Evolutionary conservation across 2,329 filamentous ascomycete genomes (phyloP).

Genomic region (Colletotrichum liaoningense): DNA sequence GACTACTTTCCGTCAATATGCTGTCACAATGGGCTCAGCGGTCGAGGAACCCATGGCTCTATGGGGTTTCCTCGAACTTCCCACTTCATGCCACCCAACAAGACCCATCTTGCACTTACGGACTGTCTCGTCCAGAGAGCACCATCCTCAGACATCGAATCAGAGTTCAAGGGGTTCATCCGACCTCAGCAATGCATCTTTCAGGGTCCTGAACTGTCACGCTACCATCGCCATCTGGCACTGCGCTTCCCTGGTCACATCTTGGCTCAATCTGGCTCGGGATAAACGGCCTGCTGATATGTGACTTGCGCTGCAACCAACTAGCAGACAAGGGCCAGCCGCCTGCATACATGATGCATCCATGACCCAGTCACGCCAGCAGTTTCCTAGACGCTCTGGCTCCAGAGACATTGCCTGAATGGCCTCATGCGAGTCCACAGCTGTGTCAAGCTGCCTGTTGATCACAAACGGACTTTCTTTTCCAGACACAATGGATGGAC

Average conservation of each 20-base stretch:
- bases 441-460: background rate
- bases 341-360: background rate
- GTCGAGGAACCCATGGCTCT: too few species aligned
- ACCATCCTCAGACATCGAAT: background rate
- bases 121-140: background rate
- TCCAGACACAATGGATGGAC: background rate
- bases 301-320: constrained; percentile 2
- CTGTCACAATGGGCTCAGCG: too few species aligned
- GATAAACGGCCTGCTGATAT: background rate
- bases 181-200: background rate
- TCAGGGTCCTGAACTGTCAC: background rate
- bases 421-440: background rate
- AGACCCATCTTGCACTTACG: background rate
- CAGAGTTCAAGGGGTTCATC: background rate
- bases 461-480: background rate
- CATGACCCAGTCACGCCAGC: background rate
- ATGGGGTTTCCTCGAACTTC: too few species aligned
- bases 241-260: background rate
- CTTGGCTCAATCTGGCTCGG: background rate
- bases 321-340: background rate
- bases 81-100: too few species aligned
- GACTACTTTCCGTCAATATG: too few species aligned
- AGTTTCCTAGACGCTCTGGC: background rate
- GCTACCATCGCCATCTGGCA: background rate
- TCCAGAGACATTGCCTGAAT: background rate